These are phyloP conservation scores for Clathrus columnatus DNA, from an alignment of 768 basidiomycete genomes.

Conservation along the genomic window DNA sequence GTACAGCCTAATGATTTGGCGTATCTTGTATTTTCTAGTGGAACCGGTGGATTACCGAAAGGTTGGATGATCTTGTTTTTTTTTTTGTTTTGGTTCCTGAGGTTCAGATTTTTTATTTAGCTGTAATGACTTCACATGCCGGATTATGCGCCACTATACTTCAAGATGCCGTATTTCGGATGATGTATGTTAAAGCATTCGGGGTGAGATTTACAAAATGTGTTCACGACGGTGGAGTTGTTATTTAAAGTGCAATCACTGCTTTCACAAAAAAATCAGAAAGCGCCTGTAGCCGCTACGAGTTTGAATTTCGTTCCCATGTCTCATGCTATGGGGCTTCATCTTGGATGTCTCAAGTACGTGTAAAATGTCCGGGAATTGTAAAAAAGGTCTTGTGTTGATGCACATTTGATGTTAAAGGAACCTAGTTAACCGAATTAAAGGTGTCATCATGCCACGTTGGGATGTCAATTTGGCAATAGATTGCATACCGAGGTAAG, in stretches of 20 bases:
- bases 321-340: constrained; percentile 58
- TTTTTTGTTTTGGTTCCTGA: not conserved
- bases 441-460: constrained; percentile 46
- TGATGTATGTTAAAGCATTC: constrained; percentile 16
- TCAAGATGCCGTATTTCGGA: constrained; percentile 31
- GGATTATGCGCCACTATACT: constrained; percentile 41
- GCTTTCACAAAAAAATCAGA: not conserved
- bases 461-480: constrained; percentile 51
- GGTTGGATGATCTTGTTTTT: constrained; percentile 27
- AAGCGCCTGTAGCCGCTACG: constrained; percentile 16
- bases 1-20: constrained; percentile 49
- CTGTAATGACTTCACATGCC: constrained; percentile 64
- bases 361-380: too few species aligned
- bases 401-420: not conserved
- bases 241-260: not conserved
- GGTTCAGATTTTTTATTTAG: constrained; percentile 25
- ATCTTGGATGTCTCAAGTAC: constrained; percentile 33
- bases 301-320: constrained; percentile 54
- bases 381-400: too few species aligned
- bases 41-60: constrained; percentile 70
- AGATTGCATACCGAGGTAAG: constrained; percentile 49
- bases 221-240: not conserved
- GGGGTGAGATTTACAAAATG: not conserved
- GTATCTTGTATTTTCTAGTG: constrained; percentile 69
- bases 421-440: too few species aligned